A percentile compares a stretch with the other conserved stretches of the same genome.
These are phyloP conservation scores for Leishmania braziliensis DNA, from an alignment of 208 protist species.

Conservation along the genomic window DNA sequence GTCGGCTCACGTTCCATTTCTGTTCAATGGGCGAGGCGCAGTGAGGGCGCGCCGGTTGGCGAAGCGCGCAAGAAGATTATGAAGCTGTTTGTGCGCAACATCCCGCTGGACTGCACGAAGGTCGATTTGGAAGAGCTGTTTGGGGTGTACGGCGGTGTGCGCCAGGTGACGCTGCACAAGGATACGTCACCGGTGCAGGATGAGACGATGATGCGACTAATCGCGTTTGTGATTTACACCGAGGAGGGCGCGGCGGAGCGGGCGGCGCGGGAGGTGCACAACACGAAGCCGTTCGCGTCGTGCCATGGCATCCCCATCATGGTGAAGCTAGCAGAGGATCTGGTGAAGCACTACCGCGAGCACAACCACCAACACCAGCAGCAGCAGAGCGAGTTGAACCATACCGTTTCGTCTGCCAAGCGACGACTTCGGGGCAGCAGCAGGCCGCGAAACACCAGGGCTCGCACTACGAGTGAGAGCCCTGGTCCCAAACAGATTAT, in stretches of 20 bases:
- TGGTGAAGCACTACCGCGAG: constrained; percentile 4
- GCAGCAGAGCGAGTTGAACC: background rate
- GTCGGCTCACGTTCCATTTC: constrained; percentile 33
- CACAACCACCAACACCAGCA: constrained; percentile 6
- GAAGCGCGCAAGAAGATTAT: constrained; percentile 70
- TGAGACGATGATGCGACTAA: constrained; percentile 56
- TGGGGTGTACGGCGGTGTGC: constrained; percentile 45
- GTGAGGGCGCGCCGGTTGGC: constrained; percentile 62
- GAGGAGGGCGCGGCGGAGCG: constrained; percentile 52
- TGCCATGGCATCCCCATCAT: constrained; percentile 47
- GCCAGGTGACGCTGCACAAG: constrained; percentile 64
- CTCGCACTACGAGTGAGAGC: background rate
- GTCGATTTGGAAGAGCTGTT: constrained; percentile 52
- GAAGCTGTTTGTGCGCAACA: constrained; percentile 88
- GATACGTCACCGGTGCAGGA: constrained; percentile 59
- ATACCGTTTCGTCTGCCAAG: background rate
- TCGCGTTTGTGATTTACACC: constrained; percentile 67
- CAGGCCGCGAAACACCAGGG: background rate
- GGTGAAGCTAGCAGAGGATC: constrained; percentile 54
- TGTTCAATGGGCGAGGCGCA: constrained; percentile 76
- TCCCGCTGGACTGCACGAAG: constrained; percentile 50
- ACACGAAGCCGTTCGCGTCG: constrained; percentile 43
- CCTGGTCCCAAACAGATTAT: background rate
- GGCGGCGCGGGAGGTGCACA: constrained; percentile 47
- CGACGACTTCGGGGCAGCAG: background rate